Evolutionary conservation across 163 green algal genomes (phyloP), one percentile per base, ranked within the genome.

Genomic region (Scenedesmus sp.): DNA sequence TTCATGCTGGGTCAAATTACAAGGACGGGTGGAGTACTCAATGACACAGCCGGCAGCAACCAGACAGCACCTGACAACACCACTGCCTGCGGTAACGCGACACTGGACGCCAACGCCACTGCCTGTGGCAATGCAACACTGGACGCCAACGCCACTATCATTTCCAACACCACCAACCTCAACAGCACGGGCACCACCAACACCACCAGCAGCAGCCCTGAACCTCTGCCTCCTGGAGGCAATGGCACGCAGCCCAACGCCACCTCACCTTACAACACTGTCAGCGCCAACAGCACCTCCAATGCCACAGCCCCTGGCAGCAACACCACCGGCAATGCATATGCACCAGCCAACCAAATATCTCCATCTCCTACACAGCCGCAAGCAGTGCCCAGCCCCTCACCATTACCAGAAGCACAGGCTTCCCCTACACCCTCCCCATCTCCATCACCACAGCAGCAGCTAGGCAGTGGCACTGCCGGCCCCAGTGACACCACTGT

Each of bases 1-100:
- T 87, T 70, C 52, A 60, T 87, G 82, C 82, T 87, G 46, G 82
- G 82, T 54, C 82, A 87, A 34, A 20, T 87, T 55, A 87, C 54
- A 79, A 79, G 70, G 70, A 52, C 23, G 0, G 5, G 70, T 13
- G 70, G 70, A 52, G 23, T 7, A 52, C 70, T 23, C 20, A 52
- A 79, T 79, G 70, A 79, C 70, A 79, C 70, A 4, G 23, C 10
- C 23, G 18, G 70, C 70, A 79, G 70, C 70, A 79, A 79, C 16
- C 10, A 6, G 59, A 46, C 82, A 16, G 18, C 7, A 7, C 82
- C 9, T 5, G 59, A 46, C 18, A 66, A 70, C 18, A 64, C 52
- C 23, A 46, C 46, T 20, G 23, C 82, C 20, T 70, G 46, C 46
- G 54, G 18, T 55, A 87, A 16, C 3, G 10, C 82, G 70, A 87